A percentile compares a stretch with the other conserved stretches of the same genome.
Evolutionary conservation across 306 rosid genomes (phyloP).

Genomic region (Abrus pulchellus): DNA sequence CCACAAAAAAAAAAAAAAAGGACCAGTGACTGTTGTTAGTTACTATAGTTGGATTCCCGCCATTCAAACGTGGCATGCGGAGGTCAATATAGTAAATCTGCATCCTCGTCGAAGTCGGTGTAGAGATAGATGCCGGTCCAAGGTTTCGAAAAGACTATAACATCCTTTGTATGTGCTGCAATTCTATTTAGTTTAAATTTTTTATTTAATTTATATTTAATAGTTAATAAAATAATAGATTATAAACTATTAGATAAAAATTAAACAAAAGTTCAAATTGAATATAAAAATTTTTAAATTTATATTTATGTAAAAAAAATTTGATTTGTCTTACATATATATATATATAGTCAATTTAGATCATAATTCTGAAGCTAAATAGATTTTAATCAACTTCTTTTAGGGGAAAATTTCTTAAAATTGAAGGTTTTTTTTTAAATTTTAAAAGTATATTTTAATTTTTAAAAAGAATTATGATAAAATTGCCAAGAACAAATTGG

Average conservation of each 20-base stretch:
- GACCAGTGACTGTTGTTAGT: neutral
- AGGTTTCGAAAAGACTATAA: conserved; percentile 23
- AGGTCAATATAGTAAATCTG: conserved; percentile 49
- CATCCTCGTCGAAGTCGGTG: conserved; percentile 37
- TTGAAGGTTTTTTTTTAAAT: neutral
- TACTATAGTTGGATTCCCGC: conserved; percentile 22
- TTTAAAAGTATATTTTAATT: too few species aligned
- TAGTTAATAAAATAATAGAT: too few species aligned
- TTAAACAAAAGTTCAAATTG: too few species aligned
- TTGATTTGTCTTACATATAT: too few species aligned
- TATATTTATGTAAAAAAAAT: too few species aligned
- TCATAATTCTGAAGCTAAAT: neutral
- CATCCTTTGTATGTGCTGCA: conserved; percentile 1
- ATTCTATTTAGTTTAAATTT: too few species aligned
- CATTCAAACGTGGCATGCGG: neutral
- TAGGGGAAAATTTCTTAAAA: too few species aligned
- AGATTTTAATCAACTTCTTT: neutral
- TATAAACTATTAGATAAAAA: too few species aligned
- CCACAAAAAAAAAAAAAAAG: neutral
- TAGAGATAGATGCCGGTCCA: conserved; percentile 1
- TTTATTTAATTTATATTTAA: too few species aligned
- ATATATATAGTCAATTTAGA: conserved; percentile 1
- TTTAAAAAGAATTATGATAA: too few species aligned
- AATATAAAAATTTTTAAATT: too few species aligned
- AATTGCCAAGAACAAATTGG: too few species aligned